Conservation (phyloP, 495 filamentous ascomycete genomes). For the Poronia punctata region DNA sequence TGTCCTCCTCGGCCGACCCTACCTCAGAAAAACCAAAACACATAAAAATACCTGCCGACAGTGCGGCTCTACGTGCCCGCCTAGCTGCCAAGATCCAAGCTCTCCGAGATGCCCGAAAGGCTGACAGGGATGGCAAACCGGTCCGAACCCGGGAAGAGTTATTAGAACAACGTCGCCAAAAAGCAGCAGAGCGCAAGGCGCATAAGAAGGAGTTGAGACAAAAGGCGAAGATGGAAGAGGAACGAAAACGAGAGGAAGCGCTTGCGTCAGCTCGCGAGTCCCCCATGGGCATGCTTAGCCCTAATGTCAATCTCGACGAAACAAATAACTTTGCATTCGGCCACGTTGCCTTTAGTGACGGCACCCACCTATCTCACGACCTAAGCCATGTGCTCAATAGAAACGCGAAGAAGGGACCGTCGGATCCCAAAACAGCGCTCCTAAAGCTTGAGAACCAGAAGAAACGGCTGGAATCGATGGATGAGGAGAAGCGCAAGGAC, state of each 20-base stretch:
- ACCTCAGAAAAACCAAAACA: constrained; percentile 44
- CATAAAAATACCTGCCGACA: constrained; percentile 53
- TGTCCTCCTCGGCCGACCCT: constrained; percentile 60
- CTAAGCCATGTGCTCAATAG: constrained; percentile 50
- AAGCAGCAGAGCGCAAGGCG: constrained; percentile 74
- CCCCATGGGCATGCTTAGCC: constrained; percentile 51
- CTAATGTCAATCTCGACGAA: constrained; percentile 58
- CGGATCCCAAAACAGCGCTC: constrained; percentile 70
- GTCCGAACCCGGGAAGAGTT: constrained; percentile 80
- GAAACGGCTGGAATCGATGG: constrained; percentile 59
- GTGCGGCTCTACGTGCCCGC: constrained; percentile 62
- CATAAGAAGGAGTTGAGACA: constrained; percentile 77
- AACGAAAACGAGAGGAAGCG: constrained; percentile 58
- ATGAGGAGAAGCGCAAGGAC: constrained; percentile 70
- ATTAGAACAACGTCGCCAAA: constrained; percentile 78
- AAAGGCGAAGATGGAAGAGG: constrained; percentile 69
- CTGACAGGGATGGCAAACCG: constrained; percentile 73
- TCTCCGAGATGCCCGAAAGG: constrained; percentile 73
- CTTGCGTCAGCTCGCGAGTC: constrained; percentile 57
- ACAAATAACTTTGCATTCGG: constrained; percentile 66
- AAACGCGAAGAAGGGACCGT: constrained; percentile 63
- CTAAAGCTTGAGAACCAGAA: constrained; percentile 65
- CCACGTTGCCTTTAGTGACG: constrained; percentile 78
- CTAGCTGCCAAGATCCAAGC: constrained; percentile 74
- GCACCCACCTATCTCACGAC: constrained; percentile 62